phyloP scores from a whole-genome alignment of 1,139 yeast species.

The Blastobotrys ciferrii region DNA sequence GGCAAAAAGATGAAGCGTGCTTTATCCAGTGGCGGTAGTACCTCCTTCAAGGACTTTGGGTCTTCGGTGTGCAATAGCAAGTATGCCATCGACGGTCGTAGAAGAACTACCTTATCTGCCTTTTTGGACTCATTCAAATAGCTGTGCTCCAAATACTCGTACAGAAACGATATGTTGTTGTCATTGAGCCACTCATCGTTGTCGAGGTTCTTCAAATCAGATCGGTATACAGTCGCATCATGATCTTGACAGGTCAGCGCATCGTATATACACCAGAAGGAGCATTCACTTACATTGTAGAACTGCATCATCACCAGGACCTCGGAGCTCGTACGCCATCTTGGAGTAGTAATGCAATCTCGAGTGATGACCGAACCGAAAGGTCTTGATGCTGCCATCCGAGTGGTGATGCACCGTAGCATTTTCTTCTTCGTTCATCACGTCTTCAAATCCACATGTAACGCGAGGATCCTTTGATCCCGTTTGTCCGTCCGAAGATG shows the following conservation, averaged over 20 bases:
- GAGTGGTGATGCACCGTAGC: conserved; percentile 7
- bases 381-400: conserved; percentile 7
- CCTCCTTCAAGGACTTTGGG: conserved; percentile 36
- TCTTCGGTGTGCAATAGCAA: conserved; percentile 36
- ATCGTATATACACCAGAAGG: too few species aligned
- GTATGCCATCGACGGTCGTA: conserved; percentile 44
- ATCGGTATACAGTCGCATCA: conserved; percentile 46
- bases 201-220: conserved; percentile 46
- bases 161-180: conserved; percentile 62
- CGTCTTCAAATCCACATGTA: conserved; percentile 27
- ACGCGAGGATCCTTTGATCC: conserved; percentile 4
- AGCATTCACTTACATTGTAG: conserved; percentile 22
- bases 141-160: conserved; percentile 52
- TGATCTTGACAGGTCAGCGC: conserved; percentile 27
- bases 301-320: conserved; percentile 18
- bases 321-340: conserved; percentile 13
- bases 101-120: conserved; percentile 29
- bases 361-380: conserved; percentile 15
- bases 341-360: conserved; percentile 11
- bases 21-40: conserved; percentile 43
- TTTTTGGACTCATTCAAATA: conserved; percentile 13
- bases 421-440: conserved; percentile 10
- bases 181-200: conserved; percentile 74
- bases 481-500: too few species aligned
- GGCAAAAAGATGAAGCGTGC: conserved; percentile 51